These are phyloP conservation scores for Secale cereale DNA, from an alignment of 176 grass and related monocot species.

Conservation along the genomic window DNA sequence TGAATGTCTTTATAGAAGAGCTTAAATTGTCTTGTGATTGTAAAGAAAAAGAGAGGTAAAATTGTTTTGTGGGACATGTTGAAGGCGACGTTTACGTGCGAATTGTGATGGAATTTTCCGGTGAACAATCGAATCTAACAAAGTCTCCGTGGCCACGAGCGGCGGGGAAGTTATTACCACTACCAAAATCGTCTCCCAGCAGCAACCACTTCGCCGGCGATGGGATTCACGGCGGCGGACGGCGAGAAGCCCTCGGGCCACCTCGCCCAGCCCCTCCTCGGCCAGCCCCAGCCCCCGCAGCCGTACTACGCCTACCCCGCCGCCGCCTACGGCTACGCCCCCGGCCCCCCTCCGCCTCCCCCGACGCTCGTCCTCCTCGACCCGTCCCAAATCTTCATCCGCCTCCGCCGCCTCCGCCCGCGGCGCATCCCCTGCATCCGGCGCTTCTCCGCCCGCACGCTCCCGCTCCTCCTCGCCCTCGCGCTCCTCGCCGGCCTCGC, in stretches of 20 bases:
- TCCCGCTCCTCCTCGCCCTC: conserved; percentile 35
- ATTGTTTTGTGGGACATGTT: no score
- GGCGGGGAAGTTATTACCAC: not conserved
- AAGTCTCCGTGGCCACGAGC: no score
- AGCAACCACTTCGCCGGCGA: not conserved
- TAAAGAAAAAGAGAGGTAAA: no score
- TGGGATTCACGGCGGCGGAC: not conserved
- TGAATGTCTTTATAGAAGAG: no score
- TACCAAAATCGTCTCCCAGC: not conserved
- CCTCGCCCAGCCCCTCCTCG: not conserved
- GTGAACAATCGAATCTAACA: no score
- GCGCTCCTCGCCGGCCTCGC: conserved; percentile 17
- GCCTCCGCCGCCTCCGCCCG: conserved; percentile 33
- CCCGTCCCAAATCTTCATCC: conserved; percentile 12
- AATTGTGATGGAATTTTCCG: no score
- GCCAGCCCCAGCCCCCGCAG: not conserved
- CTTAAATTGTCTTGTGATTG: no score
- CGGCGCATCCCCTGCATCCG: conserved; percentile 21
- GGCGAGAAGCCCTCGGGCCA: not conserved
- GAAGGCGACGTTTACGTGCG: no score
- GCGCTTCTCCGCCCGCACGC: not conserved
- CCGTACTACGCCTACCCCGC: conserved; percentile 44
- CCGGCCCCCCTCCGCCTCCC: not conserved
- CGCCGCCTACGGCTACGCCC: conserved; percentile 15
- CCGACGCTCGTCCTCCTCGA: not conserved